These are phyloP conservation scores for Phytophthora palmivora DNA, from an alignment of 352 stramenopile species.

Conservation along the genomic window DNA sequence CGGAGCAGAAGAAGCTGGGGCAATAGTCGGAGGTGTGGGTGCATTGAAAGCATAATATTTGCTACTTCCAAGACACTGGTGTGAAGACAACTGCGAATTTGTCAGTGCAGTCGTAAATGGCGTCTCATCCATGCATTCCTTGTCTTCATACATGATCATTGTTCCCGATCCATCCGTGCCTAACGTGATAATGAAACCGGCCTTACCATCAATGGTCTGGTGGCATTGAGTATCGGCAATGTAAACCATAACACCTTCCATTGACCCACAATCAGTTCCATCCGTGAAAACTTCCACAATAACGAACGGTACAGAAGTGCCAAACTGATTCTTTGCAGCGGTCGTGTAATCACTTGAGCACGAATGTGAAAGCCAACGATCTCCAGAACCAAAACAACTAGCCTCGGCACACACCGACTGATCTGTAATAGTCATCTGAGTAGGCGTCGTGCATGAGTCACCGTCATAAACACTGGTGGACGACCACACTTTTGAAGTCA, in stretches of 20 bases:
- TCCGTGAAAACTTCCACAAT: slow-evolving; percentile 13
- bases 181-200: slow-evolving; percentile 15
- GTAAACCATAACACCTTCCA: slow-evolving; percentile 13
- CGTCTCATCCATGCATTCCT: slow-evolving; percentile 1
- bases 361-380: slow-evolving; percentile 11
- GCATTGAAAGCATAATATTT: slow-evolving; percentile 19
- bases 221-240: slow-evolving; percentile 12
- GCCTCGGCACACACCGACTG: background rate
- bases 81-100: slow-evolving; percentile 7
- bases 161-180: slow-evolving; percentile 10
- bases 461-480: slow-evolving; percentile 3
- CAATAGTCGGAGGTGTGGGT: background rate
- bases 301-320: slow-evolving; percentile 9
- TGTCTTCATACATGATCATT: slow-evolving; percentile 14
- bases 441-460: background rate
- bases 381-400: slow-evolving; percentile 8
- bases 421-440: slow-evolving; percentile 10
- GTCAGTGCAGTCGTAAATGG: slow-evolving; percentile 5
- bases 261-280: background rate
- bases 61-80: slow-evolving; percentile 6
- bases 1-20: too few species aligned
- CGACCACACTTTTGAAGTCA: slow-evolving; percentile 6
- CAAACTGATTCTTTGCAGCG: slow-evolving; percentile 1
- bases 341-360: slow-evolving; percentile 9
- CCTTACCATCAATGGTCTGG: background rate